These are phyloP conservation scores for Phaffomyces antillensis DNA, from an alignment of 805 yeast genomes.

Conservation along the genomic window DNA sequence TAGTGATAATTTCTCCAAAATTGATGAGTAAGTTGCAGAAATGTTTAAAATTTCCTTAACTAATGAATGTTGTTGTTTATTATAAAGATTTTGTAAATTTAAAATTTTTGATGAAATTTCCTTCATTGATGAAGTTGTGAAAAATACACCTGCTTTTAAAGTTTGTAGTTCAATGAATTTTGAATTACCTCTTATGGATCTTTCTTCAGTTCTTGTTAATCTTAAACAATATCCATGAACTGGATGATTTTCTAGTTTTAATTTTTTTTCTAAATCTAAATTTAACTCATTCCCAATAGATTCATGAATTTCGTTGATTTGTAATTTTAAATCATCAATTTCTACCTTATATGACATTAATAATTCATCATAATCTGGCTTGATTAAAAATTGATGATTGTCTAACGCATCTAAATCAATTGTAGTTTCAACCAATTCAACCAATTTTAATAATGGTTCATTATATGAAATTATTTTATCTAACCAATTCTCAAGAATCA, in stretches of 20 bases:
- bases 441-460: constrained; percentile 53
- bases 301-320: constrained; percentile 54
- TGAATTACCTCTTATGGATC: constrained; percentile 56
- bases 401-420: constrained; percentile 81
- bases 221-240: constrained; percentile 94
- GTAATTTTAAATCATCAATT: constrained; percentile 45
- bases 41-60: constrained; percentile 80
- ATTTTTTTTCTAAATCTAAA: constrained; percentile 79
- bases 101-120: constrained; percentile 52
- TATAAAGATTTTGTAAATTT: constrained; percentile 59
- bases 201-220: constrained; percentile 83
- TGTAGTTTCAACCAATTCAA: constrained; percentile 87
- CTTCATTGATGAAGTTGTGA: constrained; percentile 65
- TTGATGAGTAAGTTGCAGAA: constrained; percentile 73
- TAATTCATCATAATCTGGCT: constrained; percentile 83
- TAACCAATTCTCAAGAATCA: constrained; percentile 50
- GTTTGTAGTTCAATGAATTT: constrained; percentile 77
- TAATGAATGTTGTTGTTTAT: constrained; percentile 65
- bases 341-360: constrained; percentile 52
- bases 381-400: constrained; percentile 75
- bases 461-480: constrained; percentile 44
- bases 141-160: constrained; percentile 91
- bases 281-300: constrained; percentile 66
- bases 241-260: constrained; percentile 82
- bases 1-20: constrained; percentile 60